A percentile compares a stretch with the other conserved stretches of the same genome.
Evolutionary conservation across 108 stramenopile genomes (phyloP).

Genomic region (Aurantiochytrium sp.): DNA sequence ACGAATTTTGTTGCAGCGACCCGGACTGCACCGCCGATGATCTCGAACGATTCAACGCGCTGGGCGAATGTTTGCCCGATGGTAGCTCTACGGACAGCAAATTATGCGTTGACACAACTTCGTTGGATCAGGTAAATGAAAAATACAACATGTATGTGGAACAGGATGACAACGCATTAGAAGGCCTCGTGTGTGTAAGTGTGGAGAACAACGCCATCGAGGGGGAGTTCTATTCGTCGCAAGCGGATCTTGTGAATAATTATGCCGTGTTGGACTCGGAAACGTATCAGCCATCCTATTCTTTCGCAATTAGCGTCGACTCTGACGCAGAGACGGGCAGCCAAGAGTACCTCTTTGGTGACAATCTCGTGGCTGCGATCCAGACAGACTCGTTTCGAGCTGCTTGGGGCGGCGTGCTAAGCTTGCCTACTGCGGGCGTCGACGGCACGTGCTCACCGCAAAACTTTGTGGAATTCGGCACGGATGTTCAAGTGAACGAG

Average conservation of each 20-base stretch:
- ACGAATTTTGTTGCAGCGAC: neutral
- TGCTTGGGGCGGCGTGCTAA: neutral
- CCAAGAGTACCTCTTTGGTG: neutral
- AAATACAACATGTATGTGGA: neutral
- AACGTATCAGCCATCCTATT: neutral
- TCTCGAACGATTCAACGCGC: neutral
- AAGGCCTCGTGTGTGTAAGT: neutral
- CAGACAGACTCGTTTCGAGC: neutral
- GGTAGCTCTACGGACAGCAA: neutral
- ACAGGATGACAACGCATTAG: neutral
- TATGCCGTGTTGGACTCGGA: neutral
- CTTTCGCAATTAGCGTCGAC: neutral
- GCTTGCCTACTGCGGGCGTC: neutral
- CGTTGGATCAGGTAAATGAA: neutral
- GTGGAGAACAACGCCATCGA: neutral
- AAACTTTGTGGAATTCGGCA: neutral
- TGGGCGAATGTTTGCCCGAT: neutral
- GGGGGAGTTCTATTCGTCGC: neutral
- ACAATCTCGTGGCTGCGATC: neutral
- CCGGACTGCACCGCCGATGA: slow-evolving; percentile 3
- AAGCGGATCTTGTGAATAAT: neutral
- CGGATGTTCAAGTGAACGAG: neutral
- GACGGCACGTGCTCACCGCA: neutral
- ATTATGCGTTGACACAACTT: neutral
- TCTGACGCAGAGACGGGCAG: neutral